phyloP scores from a whole-genome alignment of 176 grass and related monocot genomes.

The Eragrostis curvula region DNA sequence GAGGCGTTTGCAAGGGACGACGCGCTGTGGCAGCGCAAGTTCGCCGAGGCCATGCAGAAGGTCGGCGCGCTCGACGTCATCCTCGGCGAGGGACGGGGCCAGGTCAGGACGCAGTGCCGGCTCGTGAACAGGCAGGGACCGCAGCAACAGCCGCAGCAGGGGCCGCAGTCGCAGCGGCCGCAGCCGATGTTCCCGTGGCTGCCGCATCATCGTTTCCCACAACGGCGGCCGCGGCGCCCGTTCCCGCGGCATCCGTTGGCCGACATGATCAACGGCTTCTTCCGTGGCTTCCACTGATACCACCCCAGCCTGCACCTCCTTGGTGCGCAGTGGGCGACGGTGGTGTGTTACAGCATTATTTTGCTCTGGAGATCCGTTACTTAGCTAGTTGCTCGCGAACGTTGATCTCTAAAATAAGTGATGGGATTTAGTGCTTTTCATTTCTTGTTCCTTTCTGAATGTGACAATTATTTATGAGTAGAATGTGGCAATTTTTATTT shows the following conservation, averaged over 20 bases:
- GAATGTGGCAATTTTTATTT: too few species aligned
- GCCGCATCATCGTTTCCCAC: background rate
- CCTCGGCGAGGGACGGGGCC: background rate
- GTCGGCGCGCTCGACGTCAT: conserved; percentile 55
- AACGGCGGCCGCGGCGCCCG: background rate
- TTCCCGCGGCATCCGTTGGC: background rate
- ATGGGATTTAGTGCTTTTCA: background rate
- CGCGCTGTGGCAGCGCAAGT: conserved; percentile 46
- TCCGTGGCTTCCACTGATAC: conserved; percentile 27
- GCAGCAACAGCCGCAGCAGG: background rate
- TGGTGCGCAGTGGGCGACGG: background rate
- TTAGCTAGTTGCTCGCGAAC: background rate
- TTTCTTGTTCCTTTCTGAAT: background rate
- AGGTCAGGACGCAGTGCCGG: conserved; percentile 46
- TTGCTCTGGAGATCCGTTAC: background rate
- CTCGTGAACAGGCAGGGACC: conserved; percentile 21
- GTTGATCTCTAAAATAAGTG: background rate
- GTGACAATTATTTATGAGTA: too few species aligned
- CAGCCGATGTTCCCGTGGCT: background rate
- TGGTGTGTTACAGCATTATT: background rate
- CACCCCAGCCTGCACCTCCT: too few species aligned
- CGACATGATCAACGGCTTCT: conserved; percentile 30
- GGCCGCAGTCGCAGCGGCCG: background rate
- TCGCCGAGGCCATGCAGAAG: conserved; percentile 54
- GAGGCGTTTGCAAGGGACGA: conserved; percentile 31